Evolutionary conservation across 495 filamentous ascomycete genomes (phyloP), one percentile per base, ranked within the genome.

Genomic region (Trichoderma gamsii): DNA sequence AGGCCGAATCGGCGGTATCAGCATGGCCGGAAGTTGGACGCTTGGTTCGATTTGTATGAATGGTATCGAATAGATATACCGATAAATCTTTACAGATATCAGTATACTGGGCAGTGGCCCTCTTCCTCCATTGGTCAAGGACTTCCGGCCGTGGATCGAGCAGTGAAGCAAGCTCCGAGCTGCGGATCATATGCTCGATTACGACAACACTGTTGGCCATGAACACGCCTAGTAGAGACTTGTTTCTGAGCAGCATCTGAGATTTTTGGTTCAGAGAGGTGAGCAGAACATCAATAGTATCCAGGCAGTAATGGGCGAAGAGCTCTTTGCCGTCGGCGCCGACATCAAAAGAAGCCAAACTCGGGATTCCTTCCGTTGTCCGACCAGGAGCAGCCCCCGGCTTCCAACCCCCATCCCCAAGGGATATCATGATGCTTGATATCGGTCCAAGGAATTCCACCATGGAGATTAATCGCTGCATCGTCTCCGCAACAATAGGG

Each of bases 331-430:
- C 93, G 76, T 98, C 93, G 13, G 96, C 93, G 23, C 91, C 89
- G 46, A 97, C 89, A 73, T 98, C 95, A 74, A 93, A 91, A 25
- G 88, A 89, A 44, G 86, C 83, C 59, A 94, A 76, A 44, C 88
- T 89, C 11, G 91, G 88, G 13, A 90, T 84, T 25, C 85, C 86
- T n/a, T 90, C 81, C 23, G 83, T 80, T 16, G 82, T 85, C 49
- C 82, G 84, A 9, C 80, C 76, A 23, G 81, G 71, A 0, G 81
- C 76, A 21, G 77, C 74, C 0, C 74, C 75, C 9, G 82, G 77
- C 41, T 86, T 87, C 95, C 95, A 99, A 65, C 95, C 95, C 6
- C 93, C 92, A 73, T 97, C 93, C 23, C 95, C 95, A 5, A 99
- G 79, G 3, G 92, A 95, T 16, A 94, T 88, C 81, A 98, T 86